phyloP scores from a whole-genome alignment of 2,329 filamentous ascomycete species.

The Ceratocystiopsis sp. region DNA sequence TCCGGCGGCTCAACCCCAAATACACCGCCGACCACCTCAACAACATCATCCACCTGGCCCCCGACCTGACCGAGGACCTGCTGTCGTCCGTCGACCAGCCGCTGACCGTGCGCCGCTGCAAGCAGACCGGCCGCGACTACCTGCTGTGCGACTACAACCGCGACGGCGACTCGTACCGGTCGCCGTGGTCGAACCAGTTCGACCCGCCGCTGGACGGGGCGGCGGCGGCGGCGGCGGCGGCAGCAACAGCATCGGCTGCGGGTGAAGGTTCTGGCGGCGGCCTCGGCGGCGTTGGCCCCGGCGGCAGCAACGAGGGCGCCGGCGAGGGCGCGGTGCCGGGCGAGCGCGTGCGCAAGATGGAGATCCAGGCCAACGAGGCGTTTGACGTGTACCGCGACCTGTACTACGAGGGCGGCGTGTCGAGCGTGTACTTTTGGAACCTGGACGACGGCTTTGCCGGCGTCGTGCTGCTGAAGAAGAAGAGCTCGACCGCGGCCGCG shows the following conservation, averaged over 20 bases:
- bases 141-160: conserved; percentile 99
- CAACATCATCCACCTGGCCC: conserved; percentile 73
- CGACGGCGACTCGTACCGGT: conserved; percentile 92
- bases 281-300: conserved; percentile 31
- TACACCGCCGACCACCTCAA: conserved; percentile 78
- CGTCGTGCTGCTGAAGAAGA: conserved; percentile 93
- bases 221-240: conserved; percentile 23
- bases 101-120: conserved; percentile 69
- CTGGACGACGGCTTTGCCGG: conserved; percentile 95
- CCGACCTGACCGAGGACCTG: conserved; percentile 89
- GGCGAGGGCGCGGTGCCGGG: conserved; percentile 75
- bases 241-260: too few species aligned
- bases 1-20: conserved; percentile 91
- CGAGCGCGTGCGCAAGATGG: conserved; percentile 83
- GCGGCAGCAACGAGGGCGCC: conserved; percentile 37
- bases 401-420: conserved; percentile 93
- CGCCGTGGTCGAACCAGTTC: conserved; percentile 98
- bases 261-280: conserved; percentile 26
- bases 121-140: conserved; percentile 82
- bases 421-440: conserved; percentile 96
- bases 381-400: conserved; percentile 95
- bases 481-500: too few species aligned
- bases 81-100: conserved; percentile 96
- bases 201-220: conserved; percentile 65
- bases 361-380: conserved; percentile 83